phyloP scores from a whole-genome alignment of 768 basidiomycete genomes.

The Xerocomellus chrysenteron region DNA sequence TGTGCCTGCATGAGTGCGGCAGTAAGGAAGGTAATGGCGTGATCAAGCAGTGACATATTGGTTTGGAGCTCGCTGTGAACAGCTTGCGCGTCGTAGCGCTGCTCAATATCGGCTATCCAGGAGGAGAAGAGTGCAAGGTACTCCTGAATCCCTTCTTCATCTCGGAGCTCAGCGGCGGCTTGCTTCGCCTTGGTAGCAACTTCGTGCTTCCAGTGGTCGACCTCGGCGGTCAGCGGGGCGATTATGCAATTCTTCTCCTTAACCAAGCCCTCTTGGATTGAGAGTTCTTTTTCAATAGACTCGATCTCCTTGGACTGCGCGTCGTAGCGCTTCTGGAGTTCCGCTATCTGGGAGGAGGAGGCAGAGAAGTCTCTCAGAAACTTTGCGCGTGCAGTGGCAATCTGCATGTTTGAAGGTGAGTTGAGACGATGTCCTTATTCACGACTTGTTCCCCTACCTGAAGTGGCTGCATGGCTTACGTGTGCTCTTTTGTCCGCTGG shows the following conservation, averaged over 20 bases:
- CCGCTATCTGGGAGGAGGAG: not conserved
- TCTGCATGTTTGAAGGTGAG: not conserved
- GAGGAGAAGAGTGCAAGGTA: no score
- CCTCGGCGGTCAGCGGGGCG: not conserved
- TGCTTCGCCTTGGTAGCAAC: not conserved
- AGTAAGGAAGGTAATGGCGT: not conserved
- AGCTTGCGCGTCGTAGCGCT: no score
- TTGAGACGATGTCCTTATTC: no score
- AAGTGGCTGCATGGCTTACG: not conserved
- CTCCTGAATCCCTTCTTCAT: no score
- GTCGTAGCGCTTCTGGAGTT: not conserved
- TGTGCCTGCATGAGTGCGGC: not conserved
- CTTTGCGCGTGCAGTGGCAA: not conserved
- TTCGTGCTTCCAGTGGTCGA: not conserved
- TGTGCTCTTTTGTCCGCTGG: not conserved
- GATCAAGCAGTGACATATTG: no score
- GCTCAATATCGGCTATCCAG: no score
- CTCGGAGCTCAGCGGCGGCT: not conserved
- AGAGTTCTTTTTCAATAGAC: not conserved
- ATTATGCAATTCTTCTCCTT: not conserved
- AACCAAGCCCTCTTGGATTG: not conserved
- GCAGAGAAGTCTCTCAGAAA: not conserved
- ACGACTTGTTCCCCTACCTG: no score
- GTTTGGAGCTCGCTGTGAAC: no score
- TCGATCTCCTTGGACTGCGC: not conserved